phyloP scores from a whole-genome alignment of 2,329 filamentous ascomycete genomes.

The Thielaviopsis euricoi region DNA sequence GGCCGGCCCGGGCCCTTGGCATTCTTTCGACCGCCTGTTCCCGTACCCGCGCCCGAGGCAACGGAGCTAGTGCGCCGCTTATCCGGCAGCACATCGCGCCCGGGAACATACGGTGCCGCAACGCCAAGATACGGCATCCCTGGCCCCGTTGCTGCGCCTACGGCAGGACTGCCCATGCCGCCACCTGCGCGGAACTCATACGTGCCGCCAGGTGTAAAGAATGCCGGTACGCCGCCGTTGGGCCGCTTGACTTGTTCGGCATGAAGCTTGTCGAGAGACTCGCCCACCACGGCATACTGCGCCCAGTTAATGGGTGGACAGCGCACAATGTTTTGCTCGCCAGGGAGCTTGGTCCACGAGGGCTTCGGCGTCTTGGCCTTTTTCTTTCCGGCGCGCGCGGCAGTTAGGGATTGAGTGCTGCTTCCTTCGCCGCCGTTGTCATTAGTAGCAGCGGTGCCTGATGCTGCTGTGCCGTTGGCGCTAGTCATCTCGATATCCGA shows the following conservation, averaged over 20 bases:
- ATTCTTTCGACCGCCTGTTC: not conserved
- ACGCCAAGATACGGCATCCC: constrained; percentile 31
- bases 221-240: constrained; percentile 34
- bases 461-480: constrained; percentile 9
- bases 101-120: constrained; percentile 39
- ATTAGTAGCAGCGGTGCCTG: constrained; percentile 13
- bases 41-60: not conserved
- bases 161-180: constrained; percentile 18
- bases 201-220: constrained; percentile 25
- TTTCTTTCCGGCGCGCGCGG: constrained; percentile 8
- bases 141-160: not conserved
- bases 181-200: constrained; percentile 32
- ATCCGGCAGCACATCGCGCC: constrained; percentile 29
- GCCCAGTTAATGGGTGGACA: constrained; percentile 88
- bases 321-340: constrained; percentile 65
- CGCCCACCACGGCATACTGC: constrained; percentile 69
- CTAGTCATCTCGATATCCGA: constrained; percentile 18
- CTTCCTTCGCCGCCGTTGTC: constrained; percentile 14
- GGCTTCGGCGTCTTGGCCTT: constrained; percentile 15
- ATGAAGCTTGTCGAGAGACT: constrained; percentile 70
- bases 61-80: constrained; percentile 18
- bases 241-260: constrained; percentile 59
- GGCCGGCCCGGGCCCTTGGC: constrained; percentile 12
- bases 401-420: not conserved
- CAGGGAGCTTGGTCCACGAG: constrained; percentile 51